Base-by-base conservation (phyloP, 768 basidiomycete species). In the Kwoniella sp. region DNA sequence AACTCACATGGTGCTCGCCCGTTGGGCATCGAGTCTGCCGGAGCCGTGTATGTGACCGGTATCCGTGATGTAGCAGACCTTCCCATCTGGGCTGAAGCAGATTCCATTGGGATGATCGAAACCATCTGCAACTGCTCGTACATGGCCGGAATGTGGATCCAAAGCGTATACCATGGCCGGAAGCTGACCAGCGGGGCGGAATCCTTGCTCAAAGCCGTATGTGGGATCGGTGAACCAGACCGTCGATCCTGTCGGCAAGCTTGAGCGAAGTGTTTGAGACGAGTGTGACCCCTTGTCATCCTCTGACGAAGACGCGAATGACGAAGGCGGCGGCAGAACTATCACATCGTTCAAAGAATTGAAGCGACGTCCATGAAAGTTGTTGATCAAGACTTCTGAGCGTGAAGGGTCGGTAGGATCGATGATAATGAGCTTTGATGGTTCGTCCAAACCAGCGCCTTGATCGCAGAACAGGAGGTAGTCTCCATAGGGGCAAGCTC, bases 31-130 rank as follows among this genome's bases (percentile, higher is more conserved):
- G n/a, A 67, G 17, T 11, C 26, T 38, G 1, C 66, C 68, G 1
- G 55, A 28, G 4, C 71, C 71, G 29, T 65, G 65, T 5, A 73
- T 68, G 50, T 62, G 63, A 26, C 52, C 30, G 4, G 72, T 73
- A 57, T 70, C 72, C n/a, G 72, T 70, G 37, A 73, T 55, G 41
- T 73, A 73, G 37, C 72, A 73, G 12, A 34, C 53, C 29, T 20
- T n/a, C 12, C 66, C 59, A 23, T 66, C 60, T 13, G 69, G 66
- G 17, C 51, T 51, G 50, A 73, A 69, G n/a, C 34, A 28, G 12
- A 73, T 70, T 9, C 72, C 72, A 41, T 73, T 73, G 1, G 68
- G 68, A 53, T 73, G 69, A n/a, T 66, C 55, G 28, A 73, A 70
- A 1, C 66, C 66, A 38, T 73, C 72, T 13, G 72, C 72, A 2